phyloP scores from a whole-genome alignment of 805 yeast genomes.

The Suhomyces prunicola region DNA sequence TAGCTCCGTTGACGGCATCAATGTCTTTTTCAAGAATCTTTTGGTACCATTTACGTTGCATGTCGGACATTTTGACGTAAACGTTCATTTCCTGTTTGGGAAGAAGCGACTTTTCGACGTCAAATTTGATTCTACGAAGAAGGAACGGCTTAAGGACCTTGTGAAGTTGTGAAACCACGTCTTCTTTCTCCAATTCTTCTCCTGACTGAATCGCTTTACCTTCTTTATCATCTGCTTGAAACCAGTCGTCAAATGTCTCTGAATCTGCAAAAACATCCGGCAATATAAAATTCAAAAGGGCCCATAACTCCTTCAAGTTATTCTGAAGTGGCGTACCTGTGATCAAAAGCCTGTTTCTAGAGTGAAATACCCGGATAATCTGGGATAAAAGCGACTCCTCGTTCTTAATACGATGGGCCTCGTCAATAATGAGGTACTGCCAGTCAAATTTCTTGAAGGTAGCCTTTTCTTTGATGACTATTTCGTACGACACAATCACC shows the following conservation, averaged over 20 bases:
- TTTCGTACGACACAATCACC: conserved; percentile 68
- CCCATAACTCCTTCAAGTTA: conserved; percentile 79
- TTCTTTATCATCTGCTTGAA: conserved; percentile 23
- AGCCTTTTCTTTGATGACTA: conserved; percentile 71
- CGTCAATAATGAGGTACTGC: conserved; percentile 78
- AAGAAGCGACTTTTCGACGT: conserved; percentile 73
- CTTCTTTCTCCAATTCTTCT: conserved; percentile 32
- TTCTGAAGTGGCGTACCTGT: conserved; percentile 85
- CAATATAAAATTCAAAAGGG: conserved; percentile 66
- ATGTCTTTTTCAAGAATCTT: conserved; percentile 74
- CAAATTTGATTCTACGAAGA: conserved; percentile 71
- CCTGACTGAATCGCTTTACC: no score
- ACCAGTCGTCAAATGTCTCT: conserved; percentile 76
- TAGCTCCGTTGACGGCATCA: conserved; percentile 83
- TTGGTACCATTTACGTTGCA: conserved; percentile 79
- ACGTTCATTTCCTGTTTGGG: conserved; percentile 75
- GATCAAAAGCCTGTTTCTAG: conserved; percentile 65
- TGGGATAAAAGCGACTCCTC: conserved; percentile 72
- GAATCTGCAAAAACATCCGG: conserved; percentile 79
- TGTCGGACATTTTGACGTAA: conserved; percentile 71
- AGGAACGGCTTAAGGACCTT: conserved; percentile 74
- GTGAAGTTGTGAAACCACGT: conserved; percentile 65
- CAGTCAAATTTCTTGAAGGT: conserved; percentile 64
- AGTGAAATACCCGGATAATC: conserved; percentile 68
- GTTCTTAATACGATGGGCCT: conserved; percentile 79